A percentile compares a stretch with the other conserved stretches of the same genome.
Conservation (phyloP, 2,329 filamentous ascomycete species). For the Sporothrix phasma region DNA sequence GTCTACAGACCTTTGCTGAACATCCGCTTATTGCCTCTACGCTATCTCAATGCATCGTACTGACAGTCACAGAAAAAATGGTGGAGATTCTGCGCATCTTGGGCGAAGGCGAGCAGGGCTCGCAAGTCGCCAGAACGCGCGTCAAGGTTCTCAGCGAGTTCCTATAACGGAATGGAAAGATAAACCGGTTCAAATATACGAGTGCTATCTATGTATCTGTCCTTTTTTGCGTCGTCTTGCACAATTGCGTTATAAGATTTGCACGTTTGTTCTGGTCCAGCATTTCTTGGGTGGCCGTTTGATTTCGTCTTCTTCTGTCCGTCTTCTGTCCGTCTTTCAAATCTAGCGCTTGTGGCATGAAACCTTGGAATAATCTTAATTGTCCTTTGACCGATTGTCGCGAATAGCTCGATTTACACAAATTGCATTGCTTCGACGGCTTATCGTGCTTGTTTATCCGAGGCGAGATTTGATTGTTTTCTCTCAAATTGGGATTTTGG, state of each 20-base stretch:
- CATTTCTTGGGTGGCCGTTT: background rate
- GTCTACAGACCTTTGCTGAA: constrained; percentile 22
- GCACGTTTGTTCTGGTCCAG: background rate
- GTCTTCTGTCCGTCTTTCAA: background rate
- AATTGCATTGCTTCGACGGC: no score
- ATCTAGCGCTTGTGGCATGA: background rate
- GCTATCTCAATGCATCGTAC: background rate
- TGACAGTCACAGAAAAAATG: constrained; percentile 33
- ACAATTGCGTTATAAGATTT: background rate
- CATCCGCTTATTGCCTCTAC: no score
- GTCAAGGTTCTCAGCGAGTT: constrained; percentile 50
- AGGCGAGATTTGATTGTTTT: no score
- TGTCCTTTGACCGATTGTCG: no score
- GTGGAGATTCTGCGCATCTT: constrained; percentile 53
- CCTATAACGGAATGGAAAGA: constrained; percentile 23
- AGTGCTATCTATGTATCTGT: background rate
- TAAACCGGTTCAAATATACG: no score
- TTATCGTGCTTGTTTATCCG: no score
- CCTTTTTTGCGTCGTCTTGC: background rate
- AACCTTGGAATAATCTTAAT: background rate
- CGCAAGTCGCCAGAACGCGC: constrained; percentile 49
- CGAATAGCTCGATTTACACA: no score
- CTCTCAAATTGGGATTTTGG: no score
- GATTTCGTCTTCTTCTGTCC: background rate
- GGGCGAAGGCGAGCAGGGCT: constrained; percentile 44